Conservation (phyloP, 441 rosid genomes). For the Syzygium syzygioides region DNA sequence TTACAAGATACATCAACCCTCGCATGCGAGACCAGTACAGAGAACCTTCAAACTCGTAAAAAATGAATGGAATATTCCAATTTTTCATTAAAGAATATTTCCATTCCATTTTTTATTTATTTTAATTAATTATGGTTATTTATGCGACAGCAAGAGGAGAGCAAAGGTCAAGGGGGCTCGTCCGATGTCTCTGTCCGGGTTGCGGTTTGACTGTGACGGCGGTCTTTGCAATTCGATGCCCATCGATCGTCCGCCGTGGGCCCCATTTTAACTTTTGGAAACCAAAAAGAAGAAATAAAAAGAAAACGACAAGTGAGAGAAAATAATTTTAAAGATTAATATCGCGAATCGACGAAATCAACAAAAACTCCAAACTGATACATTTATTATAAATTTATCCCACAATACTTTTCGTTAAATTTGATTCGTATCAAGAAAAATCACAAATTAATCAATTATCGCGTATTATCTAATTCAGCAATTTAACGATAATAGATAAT, state of each 20-base stretch:
- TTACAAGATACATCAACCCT: neutral
- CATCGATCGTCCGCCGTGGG: neutral
- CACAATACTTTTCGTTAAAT: too few relatives aligned
- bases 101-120: neutral
- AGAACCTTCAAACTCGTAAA: too few relatives aligned
- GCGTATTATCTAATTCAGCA: too few relatives aligned
- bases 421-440: too few relatives aligned
- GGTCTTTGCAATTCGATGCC: neutral
- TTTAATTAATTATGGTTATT: neutral
- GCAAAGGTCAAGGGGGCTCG: neutral
- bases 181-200: neutral
- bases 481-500: fast-evolving
- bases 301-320: neutral
- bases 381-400: too few relatives aligned
- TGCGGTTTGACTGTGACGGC: neutral
- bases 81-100: neutral
- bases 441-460: too few relatives aligned
- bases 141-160: neutral
- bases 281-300: neutral
- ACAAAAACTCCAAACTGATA: fast-evolving
- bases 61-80: too few relatives aligned
- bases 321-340: too few relatives aligned
- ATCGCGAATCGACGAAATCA: too few relatives aligned
- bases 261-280: neutral
- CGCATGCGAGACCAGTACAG: neutral